phyloP scores from a whole-genome alignment of 2,329 filamentous ascomycete species.

The Lachnellula cervina region DNA sequence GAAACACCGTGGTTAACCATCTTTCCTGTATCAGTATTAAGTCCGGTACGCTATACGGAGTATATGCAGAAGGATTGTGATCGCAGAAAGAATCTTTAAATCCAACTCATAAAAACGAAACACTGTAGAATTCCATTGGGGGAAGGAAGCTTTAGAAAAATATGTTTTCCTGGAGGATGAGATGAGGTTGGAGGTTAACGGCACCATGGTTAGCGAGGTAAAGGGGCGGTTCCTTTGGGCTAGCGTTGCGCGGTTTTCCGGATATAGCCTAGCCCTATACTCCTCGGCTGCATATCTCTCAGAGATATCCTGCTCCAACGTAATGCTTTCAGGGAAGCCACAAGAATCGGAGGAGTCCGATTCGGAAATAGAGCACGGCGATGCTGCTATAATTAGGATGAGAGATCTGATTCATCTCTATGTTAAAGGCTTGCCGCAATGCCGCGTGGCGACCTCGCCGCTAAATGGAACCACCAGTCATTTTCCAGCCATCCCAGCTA shows the following conservation, averaged over 20 bases:
- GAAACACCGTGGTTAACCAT: slow-evolving; percentile 17
- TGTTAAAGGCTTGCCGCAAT: too few species aligned
- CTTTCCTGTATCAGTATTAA: neutral
- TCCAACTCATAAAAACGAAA: neutral
- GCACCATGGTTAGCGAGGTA: neutral
- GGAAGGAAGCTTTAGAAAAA: neutral
- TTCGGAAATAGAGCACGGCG: too few species aligned
- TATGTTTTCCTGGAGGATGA: neutral
- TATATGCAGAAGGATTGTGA: neutral
- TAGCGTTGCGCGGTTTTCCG: neutral
- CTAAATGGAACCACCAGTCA: too few species aligned
- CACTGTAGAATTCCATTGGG: neutral
- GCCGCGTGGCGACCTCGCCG: too few species aligned
- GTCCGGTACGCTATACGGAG: neutral
- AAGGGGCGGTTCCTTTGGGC: neutral
- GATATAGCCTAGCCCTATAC: neutral
- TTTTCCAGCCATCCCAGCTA: too few species aligned
- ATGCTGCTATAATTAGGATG: too few species aligned
- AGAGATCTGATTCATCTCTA: too few species aligned
- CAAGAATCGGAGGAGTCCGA: too few species aligned
- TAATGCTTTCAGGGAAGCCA: too few species aligned
- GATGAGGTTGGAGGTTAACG: neutral
- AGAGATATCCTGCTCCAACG: too few species aligned
- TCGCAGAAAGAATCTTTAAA: neutral
- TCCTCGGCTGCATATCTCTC: too few species aligned